phyloP scores from a whole-genome alignment of 2,329 filamentous ascomycete genomes.

The Beauveria sp. region DNA sequence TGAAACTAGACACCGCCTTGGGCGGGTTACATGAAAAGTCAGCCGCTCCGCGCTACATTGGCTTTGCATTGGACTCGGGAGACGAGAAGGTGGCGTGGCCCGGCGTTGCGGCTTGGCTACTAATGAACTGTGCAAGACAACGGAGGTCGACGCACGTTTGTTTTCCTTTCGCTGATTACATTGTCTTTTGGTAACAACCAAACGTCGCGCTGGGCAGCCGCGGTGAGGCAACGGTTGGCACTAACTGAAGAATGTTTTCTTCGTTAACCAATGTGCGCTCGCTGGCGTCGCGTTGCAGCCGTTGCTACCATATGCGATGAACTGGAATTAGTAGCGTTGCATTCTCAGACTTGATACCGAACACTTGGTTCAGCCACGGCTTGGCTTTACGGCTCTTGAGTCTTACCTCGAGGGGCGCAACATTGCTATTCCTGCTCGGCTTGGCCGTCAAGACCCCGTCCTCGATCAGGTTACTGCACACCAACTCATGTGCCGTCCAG shows the following conservation, averaged over 20 bases:
- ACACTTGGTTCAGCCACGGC: background rate
- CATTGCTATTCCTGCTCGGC: background rate
- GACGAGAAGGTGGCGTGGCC: background rate
- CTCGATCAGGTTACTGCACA: background rate
- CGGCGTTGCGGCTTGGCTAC: background rate
- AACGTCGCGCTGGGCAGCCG: background rate
- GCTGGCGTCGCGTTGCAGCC: background rate
- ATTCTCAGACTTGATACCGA: background rate
- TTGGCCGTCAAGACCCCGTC: background rate
- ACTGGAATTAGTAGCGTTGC: background rate
- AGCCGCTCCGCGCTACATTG: slow-evolving; percentile 1
- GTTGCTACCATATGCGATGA: background rate
- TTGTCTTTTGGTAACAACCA: background rate
- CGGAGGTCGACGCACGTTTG: background rate
- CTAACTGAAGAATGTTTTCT: background rate
- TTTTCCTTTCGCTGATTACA: background rate
- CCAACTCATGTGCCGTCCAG: background rate
- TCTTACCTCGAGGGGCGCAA: background rate
- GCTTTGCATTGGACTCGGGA: background rate
- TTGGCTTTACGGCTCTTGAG: background rate
- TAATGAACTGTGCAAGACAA: background rate
- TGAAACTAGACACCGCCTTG: background rate
- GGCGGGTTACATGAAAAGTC: background rate
- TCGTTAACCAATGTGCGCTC: background rate
- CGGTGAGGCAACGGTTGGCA: background rate